Conservation (phyloP, 768 basidiomycete genomes). For the Leccinum rimulosum region DNA sequence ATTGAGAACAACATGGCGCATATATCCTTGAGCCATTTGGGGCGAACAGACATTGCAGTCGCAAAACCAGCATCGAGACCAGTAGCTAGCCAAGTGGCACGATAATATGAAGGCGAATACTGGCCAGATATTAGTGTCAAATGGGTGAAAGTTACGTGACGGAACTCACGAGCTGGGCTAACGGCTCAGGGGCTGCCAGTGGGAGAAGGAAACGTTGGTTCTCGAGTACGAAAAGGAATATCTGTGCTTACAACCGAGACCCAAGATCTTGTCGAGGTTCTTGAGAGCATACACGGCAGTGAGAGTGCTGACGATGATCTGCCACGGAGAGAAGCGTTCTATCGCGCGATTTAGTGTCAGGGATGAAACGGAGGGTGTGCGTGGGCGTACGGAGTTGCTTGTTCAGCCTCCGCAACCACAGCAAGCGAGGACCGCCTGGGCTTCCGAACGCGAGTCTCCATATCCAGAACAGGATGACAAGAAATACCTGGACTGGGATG, state of each 20-base stretch:
- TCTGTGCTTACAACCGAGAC: constrained; percentile 59
- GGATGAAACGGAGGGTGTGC: neutral
- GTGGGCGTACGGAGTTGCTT: constrained; percentile 52
- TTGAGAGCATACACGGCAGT: constrained; percentile 81
- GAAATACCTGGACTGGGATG: constrained; percentile 60
- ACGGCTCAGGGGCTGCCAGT: constrained; percentile 80
- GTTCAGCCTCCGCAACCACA: constrained; percentile 62
- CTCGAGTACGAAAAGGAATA: neutral
- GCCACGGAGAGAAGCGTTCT: constrained; percentile 95
- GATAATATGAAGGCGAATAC: constrained; percentile 93
- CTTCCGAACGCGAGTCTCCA: constrained; percentile 73
- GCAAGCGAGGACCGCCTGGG: constrained; percentile 59
- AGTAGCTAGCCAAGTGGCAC: constrained; percentile 92
- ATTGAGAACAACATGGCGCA: constrained; percentile 80
- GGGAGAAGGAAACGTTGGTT: constrained; percentile 4
- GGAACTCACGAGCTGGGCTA: constrained; percentile 74
- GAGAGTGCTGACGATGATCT: constrained; percentile 82
- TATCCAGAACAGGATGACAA: constrained; percentile 90
- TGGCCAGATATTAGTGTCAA: constrained; percentile 28
- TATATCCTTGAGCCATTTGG: constrained; percentile 88
- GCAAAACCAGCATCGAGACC: constrained; percentile 98
- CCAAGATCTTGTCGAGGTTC: constrained; percentile 83
- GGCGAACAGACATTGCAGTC: constrained; percentile 89
- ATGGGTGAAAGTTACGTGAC: neutral
- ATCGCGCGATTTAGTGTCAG: neutral